phyloP scores from a whole-genome alignment of 768 basidiomycete species.

The Podaxis sp. region DNA sequence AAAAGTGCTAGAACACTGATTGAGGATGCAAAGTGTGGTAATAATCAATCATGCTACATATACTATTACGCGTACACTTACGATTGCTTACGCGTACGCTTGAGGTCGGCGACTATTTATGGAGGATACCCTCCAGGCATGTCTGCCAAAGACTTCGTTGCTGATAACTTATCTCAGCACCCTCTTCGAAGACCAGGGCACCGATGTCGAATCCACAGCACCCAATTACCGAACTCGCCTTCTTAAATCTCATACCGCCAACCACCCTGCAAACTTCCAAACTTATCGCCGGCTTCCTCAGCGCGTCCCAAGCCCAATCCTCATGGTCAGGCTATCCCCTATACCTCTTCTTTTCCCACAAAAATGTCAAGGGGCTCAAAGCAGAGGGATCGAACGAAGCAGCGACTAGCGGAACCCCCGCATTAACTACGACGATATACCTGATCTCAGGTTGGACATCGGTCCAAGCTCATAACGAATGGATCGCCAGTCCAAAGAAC shows the following conservation, averaged over 20 bases:
- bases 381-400: not conserved
- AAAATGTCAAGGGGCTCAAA: conserved; percentile 15
- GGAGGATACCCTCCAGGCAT: not conserved
- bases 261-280: conserved; percentile 26
- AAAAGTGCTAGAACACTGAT: not conserved
- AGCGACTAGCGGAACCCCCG: not conserved
- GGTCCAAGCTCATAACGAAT: conserved; percentile 37
- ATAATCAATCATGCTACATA: not conserved
- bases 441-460: conserved; percentile 45
- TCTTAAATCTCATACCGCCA: conserved; percentile 31
- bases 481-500: conserved; percentile 40
- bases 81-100: not conserved
- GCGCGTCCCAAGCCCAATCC: conserved; percentile 33
- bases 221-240: conserved; percentile 42
- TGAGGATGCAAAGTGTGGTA: not conserved
- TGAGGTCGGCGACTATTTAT: not conserved
- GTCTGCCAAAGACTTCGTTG: not conserved
- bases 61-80: not conserved
- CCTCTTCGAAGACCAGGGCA: not conserved
- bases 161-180: not conserved
- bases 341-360: conserved; percentile 33
- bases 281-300: conserved; percentile 28
- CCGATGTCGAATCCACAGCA: not conserved
- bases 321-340: conserved; percentile 40
- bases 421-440: conserved; percentile 22